A percentile compares a stretch with the other conserved stretches of the same genome.
Evolutionary conservation across 495 filamentous ascomycete genomes (phyloP).

Genomic region (Trichoderma asperelloides): DNA sequence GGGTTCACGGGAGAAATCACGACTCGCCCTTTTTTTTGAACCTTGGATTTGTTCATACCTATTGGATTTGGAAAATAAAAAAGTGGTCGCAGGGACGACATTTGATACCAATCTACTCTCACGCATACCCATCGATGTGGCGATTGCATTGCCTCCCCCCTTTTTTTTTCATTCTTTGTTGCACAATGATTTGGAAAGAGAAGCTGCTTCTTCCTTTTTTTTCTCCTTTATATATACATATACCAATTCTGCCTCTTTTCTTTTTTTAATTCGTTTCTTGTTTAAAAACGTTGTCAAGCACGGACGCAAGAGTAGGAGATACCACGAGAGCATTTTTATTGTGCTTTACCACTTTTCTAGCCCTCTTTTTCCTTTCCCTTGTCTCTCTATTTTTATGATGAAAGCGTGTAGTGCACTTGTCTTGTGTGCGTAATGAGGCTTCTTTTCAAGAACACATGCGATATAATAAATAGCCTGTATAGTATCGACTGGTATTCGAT

Average conservation of each 20-base stretch:
- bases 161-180: neutral
- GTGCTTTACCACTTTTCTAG: neutral
- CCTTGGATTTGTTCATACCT: neutral
- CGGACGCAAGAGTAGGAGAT: conserved; percentile 7
- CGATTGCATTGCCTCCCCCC: neutral
- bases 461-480: neutral
- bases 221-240: neutral
- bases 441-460: neutral
- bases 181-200: neutral
- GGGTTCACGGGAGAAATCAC: neutral
- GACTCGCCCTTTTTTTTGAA: neutral
- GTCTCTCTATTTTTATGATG: neutral
- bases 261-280: neutral
- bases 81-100: neutral
- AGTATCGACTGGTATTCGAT: neutral
- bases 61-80: neutral
- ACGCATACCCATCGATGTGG: neutral
- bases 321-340: neutral
- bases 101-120: conserved; percentile 4
- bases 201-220: neutral
- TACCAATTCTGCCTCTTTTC: neutral
- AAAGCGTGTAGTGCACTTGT: neutral
- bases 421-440: neutral
- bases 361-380: neutral
- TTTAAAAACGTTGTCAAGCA: neutral